A percentile compares a stretch with the other conserved stretches of the same genome.
Evolutionary conservation across 1,139 yeast genomes (phyloP).

Genomic region (Debaryomyces nepalensis): DNA sequence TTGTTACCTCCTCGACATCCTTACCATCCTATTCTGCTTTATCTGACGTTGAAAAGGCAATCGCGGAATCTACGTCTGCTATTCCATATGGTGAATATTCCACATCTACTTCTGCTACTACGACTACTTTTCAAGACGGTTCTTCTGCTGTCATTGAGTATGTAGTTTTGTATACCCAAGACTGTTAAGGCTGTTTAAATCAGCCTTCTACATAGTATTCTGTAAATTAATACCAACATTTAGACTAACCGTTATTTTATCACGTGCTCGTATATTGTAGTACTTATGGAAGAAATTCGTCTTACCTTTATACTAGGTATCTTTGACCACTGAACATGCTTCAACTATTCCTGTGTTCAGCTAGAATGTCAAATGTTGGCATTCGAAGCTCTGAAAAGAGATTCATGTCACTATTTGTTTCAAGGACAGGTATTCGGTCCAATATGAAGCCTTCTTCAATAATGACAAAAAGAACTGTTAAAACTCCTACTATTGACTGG

Average conservation of each 20-base stretch:
- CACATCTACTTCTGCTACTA: conserved; percentile 29
- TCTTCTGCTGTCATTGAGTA: conserved; percentile 36
- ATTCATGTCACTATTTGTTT: background rate
- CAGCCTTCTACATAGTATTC: background rate
- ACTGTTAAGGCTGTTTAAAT: conserved; percentile 20
- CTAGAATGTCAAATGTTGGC: background rate
- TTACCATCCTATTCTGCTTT: conserved; percentile 12
- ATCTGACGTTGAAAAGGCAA: conserved; percentile 10
- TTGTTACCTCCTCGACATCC: conserved; percentile 6
- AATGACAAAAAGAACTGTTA: conserved; percentile 35
- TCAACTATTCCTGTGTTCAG: background rate
- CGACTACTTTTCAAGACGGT: conserved; percentile 32
- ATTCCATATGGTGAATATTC: conserved; percentile 32
- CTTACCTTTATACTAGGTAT: background rate
- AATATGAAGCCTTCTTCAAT: background rate
- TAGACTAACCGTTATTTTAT: background rate
- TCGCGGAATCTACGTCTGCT: conserved; percentile 17
- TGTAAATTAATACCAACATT: background rate
- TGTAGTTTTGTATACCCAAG: conserved; percentile 36
- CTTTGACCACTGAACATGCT: background rate
- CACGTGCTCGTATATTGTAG: background rate
- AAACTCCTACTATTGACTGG: conserved; percentile 85
- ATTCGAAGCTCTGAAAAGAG: background rate
- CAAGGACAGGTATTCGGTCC: background rate
- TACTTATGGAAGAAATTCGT: too few species aligned